Evolutionary conservation across 176 grass and related monocot species (phyloP).

Genomic region (Aegilops speltoides): DNA sequence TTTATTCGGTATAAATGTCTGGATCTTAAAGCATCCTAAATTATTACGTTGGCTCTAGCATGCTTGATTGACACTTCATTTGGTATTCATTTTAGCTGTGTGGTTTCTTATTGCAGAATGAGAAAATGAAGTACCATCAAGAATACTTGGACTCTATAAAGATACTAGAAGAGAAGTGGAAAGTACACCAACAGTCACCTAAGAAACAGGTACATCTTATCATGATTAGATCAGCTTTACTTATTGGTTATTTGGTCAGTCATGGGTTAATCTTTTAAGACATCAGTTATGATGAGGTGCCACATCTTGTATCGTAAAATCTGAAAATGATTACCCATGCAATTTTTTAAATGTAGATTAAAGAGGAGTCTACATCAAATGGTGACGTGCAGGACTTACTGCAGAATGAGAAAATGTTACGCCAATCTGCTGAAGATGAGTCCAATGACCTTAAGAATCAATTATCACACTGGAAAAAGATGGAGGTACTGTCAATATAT

Average conservation of each 20-base stretch:
- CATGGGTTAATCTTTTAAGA: not conserved
- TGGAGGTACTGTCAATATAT: slow-evolving; percentile 59
- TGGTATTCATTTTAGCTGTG: not conserved
- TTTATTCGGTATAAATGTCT: not conserved
- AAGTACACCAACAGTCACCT: slow-evolving; percentile 63
- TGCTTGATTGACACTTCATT: slow-evolving; percentile 25
- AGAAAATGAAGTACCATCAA: slow-evolving; percentile 82
- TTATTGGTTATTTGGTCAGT: not conserved
- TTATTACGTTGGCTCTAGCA: not conserved
- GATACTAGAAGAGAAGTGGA: slow-evolving; percentile 97
- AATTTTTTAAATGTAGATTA: slow-evolving; percentile 41
- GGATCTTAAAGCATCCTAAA: slow-evolving; percentile 13
- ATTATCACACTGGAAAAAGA: slow-evolving; percentile 94
- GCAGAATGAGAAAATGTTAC: slow-evolving; percentile 79
- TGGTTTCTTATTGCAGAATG: slow-evolving; percentile 53
- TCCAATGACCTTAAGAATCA: slow-evolving; percentile 77
- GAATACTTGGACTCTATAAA: slow-evolving; percentile 96
- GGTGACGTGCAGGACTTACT: slow-evolving; percentile 61
- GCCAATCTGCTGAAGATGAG: slow-evolving; percentile 73
- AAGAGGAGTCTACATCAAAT: slow-evolving; percentile 56
- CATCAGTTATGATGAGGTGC: not conserved
- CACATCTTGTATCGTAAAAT: slow-evolving; percentile 1
- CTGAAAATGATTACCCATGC: slow-evolving; percentile 5
- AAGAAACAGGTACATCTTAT: slow-evolving; percentile 59
- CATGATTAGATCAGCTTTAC: slow-evolving; percentile 7